Conservation (phyloP, 805 yeast species). For the baker's yeast (Saccharomyces cerevisiae) region DNA sequence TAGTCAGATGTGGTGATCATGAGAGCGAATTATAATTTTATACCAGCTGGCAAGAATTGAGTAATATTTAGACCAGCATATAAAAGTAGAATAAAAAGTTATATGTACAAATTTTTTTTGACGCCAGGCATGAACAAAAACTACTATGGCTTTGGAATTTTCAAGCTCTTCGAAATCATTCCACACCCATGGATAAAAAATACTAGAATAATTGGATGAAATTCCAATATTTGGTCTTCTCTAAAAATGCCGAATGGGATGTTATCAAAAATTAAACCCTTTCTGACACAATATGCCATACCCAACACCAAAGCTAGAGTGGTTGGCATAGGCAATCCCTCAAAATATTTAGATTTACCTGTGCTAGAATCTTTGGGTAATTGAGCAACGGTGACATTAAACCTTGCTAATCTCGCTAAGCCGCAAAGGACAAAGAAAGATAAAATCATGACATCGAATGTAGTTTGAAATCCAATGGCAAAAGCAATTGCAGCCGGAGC, state of each 20-base stretch:
- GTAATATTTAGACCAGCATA: neutral
- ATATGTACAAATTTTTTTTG: neutral
- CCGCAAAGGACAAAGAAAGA: conserved; percentile 89
- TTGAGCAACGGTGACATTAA: conserved; percentile 87
- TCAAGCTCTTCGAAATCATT: conserved; percentile 83
- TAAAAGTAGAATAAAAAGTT: neutral
- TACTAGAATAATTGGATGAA: conserved; percentile 60
- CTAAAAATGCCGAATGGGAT: conserved; percentile 63
- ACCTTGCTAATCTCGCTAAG: conserved; percentile 85
- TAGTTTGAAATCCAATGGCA: conserved; percentile 80
- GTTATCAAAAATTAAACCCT: conserved; percentile 38
- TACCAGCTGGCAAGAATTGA: neutral
- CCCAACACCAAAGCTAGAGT: conserved; percentile 63
- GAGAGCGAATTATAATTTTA: neutral
- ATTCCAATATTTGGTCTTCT: conserved; percentile 50
- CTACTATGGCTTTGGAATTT: conserved; percentile 71
- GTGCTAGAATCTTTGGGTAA: conserved; percentile 72
- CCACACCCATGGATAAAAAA: conserved; percentile 80
- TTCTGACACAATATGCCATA: conserved; percentile 61
- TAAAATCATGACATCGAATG: conserved; percentile 67
- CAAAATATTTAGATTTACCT: conserved; percentile 88
- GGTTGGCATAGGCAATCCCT: conserved; percentile 94
- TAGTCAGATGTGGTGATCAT: no score
- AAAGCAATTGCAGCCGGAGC: conserved; percentile 93
- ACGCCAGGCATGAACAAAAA: neutral